Evolutionary conservation across 1,284 basidiomycete species (phyloP).

Genomic region (Pascua sp.): DNA sequence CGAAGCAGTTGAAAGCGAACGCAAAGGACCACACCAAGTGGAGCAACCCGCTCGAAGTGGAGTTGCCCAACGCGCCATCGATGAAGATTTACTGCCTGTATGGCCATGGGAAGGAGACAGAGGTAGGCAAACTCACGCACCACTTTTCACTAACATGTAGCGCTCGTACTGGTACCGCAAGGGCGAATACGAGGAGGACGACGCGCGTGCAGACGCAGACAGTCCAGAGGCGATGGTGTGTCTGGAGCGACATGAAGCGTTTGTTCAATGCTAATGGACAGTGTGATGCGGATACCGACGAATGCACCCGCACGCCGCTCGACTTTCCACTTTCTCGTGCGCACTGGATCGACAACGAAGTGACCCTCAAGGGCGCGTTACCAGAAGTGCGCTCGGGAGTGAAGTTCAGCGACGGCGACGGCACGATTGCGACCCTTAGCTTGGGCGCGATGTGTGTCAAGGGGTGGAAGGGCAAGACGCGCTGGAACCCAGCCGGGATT

Average conservation of each 20-base stretch:
- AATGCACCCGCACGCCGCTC: constrained; percentile 54
- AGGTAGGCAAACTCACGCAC: constrained; percentile 55
- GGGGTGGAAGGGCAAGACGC: constrained; percentile 77
- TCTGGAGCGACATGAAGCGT: background rate
- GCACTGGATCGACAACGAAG: constrained; percentile 79
- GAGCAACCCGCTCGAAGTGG: constrained; percentile 22
- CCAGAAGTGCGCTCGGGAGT: constrained; percentile 78
- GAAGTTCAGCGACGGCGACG: constrained; percentile 90
- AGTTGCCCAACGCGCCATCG: constrained; percentile 80
- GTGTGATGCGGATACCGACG: constrained; percentile 50
- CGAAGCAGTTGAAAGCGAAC: constrained; percentile 62
- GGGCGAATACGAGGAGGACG: constrained; percentile 66
- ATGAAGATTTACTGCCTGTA: constrained; percentile 94
- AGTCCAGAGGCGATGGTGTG: constrained; percentile 38
- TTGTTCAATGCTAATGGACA: constrained; percentile 9
- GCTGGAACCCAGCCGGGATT: constrained; percentile 93
- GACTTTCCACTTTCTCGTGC: constrained; percentile 61
- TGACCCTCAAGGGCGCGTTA: constrained; percentile 61
- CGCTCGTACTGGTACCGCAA: constrained; percentile 62
- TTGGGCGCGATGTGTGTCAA: constrained; percentile 93
- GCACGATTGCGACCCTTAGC: constrained; percentile 85
- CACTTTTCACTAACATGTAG: constrained; percentile 23
- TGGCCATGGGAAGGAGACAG: constrained; percentile 94
- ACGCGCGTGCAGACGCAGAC: constrained; percentile 55
- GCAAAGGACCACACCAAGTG: constrained; percentile 58